phyloP scores from a whole-genome alignment of 2,329 filamentous ascomycete species.

The Mariannaea sp. region DNA sequence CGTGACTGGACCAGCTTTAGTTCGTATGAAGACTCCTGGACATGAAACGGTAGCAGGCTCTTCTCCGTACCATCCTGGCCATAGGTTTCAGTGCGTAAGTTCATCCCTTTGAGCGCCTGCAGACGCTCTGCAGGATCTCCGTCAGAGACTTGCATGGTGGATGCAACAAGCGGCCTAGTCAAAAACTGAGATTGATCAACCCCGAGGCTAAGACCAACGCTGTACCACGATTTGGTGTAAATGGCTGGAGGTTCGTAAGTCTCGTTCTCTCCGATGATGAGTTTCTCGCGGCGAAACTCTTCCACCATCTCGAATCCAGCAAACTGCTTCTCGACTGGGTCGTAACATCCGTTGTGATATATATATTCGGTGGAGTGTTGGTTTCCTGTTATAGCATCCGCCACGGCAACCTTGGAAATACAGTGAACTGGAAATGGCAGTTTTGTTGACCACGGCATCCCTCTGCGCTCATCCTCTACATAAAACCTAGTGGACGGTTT shows the following conservation, averaged over 20 bases:
- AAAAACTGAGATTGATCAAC: too few relatives aligned
- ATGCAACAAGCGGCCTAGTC: too few relatives aligned
- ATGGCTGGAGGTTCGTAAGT: too few relatives aligned
- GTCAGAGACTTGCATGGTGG: too few relatives aligned
- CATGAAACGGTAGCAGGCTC: not conserved
- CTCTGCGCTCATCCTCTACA: conserved; percentile 24
- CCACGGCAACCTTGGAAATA: conserved; percentile 16
- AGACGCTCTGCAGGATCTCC: conserved; percentile 30
- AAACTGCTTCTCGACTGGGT: conserved; percentile 37
- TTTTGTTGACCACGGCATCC: conserved; percentile 33
- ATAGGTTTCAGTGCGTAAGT: not conserved
- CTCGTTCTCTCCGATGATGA: too few relatives aligned
- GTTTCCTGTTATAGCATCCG: conserved; percentile 14
- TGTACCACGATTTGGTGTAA: too few relatives aligned
- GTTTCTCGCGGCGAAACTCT: too few relatives aligned
- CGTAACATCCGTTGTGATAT: conserved; percentile 39
- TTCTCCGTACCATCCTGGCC: not conserved
- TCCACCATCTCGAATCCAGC: conserved; percentile 41
- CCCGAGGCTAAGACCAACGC: too few relatives aligned
- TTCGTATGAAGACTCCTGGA: not conserved
- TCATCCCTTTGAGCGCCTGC: not conserved
- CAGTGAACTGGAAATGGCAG: conserved; percentile 39
- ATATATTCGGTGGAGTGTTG: not conserved
- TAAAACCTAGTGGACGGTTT: conserved; percentile 14
- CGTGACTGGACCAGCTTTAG: not conserved